Evolutionary conservation across 2,329 filamentous ascomycete genomes (phyloP).

Genomic region (Akanthomyces dipterigenus): DNA sequence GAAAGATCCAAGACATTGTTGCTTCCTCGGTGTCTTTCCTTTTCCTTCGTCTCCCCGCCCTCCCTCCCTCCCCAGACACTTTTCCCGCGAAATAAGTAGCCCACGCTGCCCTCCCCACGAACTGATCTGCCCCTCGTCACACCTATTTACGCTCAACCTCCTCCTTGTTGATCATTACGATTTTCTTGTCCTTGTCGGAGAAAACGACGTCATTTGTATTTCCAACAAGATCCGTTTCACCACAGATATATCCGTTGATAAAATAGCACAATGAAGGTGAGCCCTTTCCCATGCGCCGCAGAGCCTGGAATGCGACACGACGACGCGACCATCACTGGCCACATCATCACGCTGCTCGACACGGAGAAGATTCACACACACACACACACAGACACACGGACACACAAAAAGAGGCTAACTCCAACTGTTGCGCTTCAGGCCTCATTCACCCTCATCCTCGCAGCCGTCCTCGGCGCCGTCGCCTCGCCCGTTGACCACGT

Average conservation of each 20-base stretch:
- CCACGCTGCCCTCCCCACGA: too few species aligned
- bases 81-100: too few species aligned
- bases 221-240: too few species aligned
- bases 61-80: background rate
- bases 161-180: background rate
- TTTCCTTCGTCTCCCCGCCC: background rate
- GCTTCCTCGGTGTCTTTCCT: background rate
- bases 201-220: too few species aligned
- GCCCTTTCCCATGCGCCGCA: background rate
- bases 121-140: background rate
- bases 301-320: background rate
- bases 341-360: background rate
- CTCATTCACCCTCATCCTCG: background rate
- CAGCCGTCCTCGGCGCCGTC: conserved; percentile 4
- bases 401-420: too few species aligned
- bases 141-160: too few species aligned
- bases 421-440: background rate
- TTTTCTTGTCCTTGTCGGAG: too few species aligned
- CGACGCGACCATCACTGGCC: background rate
- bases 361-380: too few species aligned
- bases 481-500: conserved; percentile 8
- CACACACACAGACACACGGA: too few species aligned
- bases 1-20: background rate
- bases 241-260: too few species aligned
- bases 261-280: conserved; percentile 8